A percentile compares a stretch with the other conserved stretches of the same genome.
These are phyloP conservation scores for Acer yangbiense DNA, from an alignment of 345 rosid species.

Conservation along the genomic window DNA sequence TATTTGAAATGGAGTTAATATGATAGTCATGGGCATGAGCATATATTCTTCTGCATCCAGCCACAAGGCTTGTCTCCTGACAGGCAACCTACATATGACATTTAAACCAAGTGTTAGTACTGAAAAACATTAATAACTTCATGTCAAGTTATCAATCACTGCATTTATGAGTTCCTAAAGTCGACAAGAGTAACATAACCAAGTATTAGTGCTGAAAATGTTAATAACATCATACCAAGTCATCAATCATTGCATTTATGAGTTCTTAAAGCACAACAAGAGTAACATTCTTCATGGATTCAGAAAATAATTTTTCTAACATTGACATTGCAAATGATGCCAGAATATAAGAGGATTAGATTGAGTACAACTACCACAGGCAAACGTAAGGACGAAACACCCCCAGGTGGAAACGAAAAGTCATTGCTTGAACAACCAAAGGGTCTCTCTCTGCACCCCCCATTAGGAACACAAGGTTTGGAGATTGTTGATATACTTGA, in stretches of 20 bases:
- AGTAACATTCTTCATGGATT: neutral
- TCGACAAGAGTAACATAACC: neutral
- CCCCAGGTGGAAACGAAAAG: constrained; percentile 59
- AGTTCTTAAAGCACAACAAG: neutral
- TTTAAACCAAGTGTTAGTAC: constrained; percentile 26
- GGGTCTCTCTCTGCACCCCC: constrained; percentile 47
- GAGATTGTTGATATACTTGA: constrained; percentile 46
- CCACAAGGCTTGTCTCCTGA: constrained; percentile 81
- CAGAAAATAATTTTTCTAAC: neutral
- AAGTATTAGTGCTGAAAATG: constrained; percentile 7
- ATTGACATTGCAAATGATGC: neutral
- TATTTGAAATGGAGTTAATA: constrained; percentile 93
- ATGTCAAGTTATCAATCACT: neutral
- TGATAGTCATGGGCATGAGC: constrained; percentile 99
- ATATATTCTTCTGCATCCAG: constrained; percentile 93
- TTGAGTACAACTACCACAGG: constrained; percentile 85
- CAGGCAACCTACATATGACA: constrained; percentile 72
- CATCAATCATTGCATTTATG: neutral
- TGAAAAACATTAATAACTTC: neutral
- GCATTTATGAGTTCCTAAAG: neutral
- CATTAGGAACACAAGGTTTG: constrained; percentile 50
- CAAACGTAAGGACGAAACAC: constrained; percentile 67
- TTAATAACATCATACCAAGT: neutral
- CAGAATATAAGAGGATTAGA: constrained; percentile 19
- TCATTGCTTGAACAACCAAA: constrained; percentile 44